Evolutionary conservation across 371 early-diverging fungal species (phyloP).

Genomic region (Mortierella sp.): DNA sequence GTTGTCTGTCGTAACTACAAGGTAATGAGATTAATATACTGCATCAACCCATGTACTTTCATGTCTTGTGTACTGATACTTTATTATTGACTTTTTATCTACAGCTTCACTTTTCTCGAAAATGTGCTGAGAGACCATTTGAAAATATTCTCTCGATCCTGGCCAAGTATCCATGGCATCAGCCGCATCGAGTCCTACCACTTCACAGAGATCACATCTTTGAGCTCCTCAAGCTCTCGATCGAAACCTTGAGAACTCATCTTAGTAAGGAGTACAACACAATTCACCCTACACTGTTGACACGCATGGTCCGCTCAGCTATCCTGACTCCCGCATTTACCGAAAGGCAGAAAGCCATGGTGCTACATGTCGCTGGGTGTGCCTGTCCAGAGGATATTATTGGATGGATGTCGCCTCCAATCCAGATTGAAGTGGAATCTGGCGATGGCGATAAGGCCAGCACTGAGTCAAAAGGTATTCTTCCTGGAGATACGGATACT

Average conservation of each 20-base stretch:
- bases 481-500: background rate
- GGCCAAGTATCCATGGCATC: constrained; percentile 83
- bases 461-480: background rate
- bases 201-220: constrained; percentile 84
- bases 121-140: constrained; percentile 84
- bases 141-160: constrained; percentile 83
- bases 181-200: constrained; percentile 68
- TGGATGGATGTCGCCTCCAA: constrained; percentile 44
- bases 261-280: constrained; percentile 72
- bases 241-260: constrained; percentile 73
- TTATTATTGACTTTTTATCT: background rate
- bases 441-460: background rate
- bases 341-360: constrained; percentile 77
- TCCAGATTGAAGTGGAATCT: background rate
- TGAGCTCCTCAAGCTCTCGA: constrained; percentile 76
- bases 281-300: constrained; percentile 71
- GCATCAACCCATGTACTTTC: background rate
- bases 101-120: constrained; percentile 80
- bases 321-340: constrained; percentile 82
- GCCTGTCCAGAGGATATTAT: constrained; percentile 50
- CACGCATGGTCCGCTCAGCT: constrained; percentile 71
- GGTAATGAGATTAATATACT: constrained; percentile 48
- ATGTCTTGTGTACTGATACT: background rate
- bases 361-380: constrained; percentile 66
- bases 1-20: constrained; percentile 82